phyloP scores from a whole-genome alignment of 2,329 filamentous ascomycete genomes.

The Neonectria hederae region DNA sequence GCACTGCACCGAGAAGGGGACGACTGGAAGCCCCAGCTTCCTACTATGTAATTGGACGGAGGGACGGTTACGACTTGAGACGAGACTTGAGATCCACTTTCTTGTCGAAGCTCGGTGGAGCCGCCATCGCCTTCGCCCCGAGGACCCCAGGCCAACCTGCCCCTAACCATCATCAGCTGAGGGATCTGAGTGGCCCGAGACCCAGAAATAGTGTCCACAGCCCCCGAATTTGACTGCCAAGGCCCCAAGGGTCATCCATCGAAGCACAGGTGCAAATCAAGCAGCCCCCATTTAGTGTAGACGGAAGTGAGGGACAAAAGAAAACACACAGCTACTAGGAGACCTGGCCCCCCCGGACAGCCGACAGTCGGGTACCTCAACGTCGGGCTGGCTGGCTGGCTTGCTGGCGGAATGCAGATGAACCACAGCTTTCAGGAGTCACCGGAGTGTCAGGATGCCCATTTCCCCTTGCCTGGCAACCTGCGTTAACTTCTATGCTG shows the following conservation, averaged over 20 bases:
- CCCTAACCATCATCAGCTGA: conserved; percentile 36
- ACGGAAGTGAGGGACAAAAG: conserved; percentile 15
- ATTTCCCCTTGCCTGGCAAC: neutral
- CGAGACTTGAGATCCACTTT: neutral
- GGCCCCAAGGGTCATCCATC: conserved; percentile 26
- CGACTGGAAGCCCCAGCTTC: neutral
- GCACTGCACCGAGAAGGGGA: conserved; percentile 8
- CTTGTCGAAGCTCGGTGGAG: conserved; percentile 19
- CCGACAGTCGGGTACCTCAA: conserved; percentile 15
- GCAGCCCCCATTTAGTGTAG: neutral
- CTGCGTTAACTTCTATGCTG: neutral
- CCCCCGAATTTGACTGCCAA: conserved; percentile 31
- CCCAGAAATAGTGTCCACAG: conserved; percentile 43
- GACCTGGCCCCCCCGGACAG: conserved; percentile 8
- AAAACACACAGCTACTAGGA: conserved; percentile 5
- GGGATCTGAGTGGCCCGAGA: conserved; percentile 31
- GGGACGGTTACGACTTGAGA: conserved; percentile 8
- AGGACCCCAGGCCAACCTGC: conserved; percentile 34
- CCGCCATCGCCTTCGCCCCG: conserved; percentile 20
- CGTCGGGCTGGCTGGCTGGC: conserved; percentile 3
- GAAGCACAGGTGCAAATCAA: conserved; percentile 23
- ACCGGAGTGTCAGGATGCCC: neutral
- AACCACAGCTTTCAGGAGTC: neutral
- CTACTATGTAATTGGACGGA: conserved; percentile 15
- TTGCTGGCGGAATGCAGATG: conserved; percentile 6